These are phyloP conservation scores for Dipteronia dyeriana DNA, from an alignment of 345 rosid species.

Conservation along the genomic window DNA sequence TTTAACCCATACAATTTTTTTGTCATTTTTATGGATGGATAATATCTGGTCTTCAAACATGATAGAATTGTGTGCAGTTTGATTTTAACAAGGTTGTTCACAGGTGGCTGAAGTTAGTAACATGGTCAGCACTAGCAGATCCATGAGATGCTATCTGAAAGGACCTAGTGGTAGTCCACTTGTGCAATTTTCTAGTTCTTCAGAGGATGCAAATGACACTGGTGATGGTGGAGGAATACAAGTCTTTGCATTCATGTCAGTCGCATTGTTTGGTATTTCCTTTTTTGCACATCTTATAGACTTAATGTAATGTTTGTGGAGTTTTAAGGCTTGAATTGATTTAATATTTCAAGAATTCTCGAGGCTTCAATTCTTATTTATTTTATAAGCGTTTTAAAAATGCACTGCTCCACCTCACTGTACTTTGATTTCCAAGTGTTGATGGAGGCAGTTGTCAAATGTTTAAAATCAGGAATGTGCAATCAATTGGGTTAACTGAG, in stretches of 20 bases:
- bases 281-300: neutral
- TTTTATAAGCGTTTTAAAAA: neutral
- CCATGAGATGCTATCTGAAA: conserved; percentile 69
- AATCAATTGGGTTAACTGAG: neutral
- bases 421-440: neutral
- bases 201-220: conserved; percentile 49
- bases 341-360: neutral
- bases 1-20: neutral
- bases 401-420: neutral
- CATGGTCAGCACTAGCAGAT: conserved; percentile 59
- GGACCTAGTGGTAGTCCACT: conserved; percentile 49
- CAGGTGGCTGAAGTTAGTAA: conserved; percentile 61
- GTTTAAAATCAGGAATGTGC: neutral
- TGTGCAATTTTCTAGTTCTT: conserved; percentile 57
- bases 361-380: neutral
- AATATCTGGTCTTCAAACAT: neutral
- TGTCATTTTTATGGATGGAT: neutral
- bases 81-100: conserved; percentile 5
- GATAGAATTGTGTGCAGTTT: neutral
- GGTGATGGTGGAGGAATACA: conserved; percentile 82
- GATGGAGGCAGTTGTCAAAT: neutral
- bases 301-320: neutral
- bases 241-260: conserved; percentile 61
- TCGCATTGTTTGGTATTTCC: conserved; percentile 60
- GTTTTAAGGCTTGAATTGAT: neutral